Conservation (phyloP, 2,329 filamentous ascomycete species). For the Alternaria conjuncta region DNA sequence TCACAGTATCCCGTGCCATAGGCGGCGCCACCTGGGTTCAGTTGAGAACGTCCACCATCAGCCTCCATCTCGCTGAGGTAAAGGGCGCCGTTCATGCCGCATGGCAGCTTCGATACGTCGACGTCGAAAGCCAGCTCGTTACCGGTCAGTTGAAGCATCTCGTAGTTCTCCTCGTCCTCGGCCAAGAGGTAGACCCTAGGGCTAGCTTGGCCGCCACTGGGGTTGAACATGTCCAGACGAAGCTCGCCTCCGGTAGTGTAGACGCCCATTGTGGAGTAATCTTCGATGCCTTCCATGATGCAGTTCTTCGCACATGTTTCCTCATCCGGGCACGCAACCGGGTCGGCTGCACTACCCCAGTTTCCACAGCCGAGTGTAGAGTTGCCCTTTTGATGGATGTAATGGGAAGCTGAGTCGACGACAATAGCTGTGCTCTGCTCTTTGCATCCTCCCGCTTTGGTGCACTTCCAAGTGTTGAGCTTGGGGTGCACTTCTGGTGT, state of each 20-base stretch:
- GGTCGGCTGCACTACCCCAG: conserved; percentile 45
- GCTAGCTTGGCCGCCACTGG: conserved; percentile 47
- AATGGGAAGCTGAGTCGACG: conserved; percentile 57
- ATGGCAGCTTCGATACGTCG: conserved; percentile 59
- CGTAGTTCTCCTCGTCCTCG: conserved; percentile 63
- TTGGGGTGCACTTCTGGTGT: conserved; percentile 58
- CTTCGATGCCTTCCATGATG: conserved; percentile 60
- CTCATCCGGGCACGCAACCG: conserved; percentile 57
- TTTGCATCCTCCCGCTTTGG: conserved; percentile 57
- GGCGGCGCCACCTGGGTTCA: conserved; percentile 60
- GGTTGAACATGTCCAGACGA: conserved; percentile 52
- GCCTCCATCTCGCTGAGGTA: conserved; percentile 51
- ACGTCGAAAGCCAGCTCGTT: conserved; percentile 77
- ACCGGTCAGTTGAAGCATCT: conserved; percentile 69
- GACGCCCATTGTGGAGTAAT: conserved; percentile 63
- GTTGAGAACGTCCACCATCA: conserved; percentile 41
- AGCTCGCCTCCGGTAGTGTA: conserved; percentile 58
- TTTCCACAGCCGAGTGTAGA: conserved; percentile 41
- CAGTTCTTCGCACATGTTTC: conserved; percentile 62
- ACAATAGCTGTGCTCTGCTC: conserved; percentile 58
- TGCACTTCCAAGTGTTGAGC: conserved; percentile 61
- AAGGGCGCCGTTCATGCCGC: conserved; percentile 51
- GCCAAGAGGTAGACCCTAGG: conserved; percentile 71
- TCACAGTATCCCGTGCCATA: conserved; percentile 67
- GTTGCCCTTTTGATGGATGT: conserved; percentile 51